Base-by-base conservation (phyloP, 2,329 filamentous ascomycete genomes). In the Dothideomycetidae sp. region DNA sequence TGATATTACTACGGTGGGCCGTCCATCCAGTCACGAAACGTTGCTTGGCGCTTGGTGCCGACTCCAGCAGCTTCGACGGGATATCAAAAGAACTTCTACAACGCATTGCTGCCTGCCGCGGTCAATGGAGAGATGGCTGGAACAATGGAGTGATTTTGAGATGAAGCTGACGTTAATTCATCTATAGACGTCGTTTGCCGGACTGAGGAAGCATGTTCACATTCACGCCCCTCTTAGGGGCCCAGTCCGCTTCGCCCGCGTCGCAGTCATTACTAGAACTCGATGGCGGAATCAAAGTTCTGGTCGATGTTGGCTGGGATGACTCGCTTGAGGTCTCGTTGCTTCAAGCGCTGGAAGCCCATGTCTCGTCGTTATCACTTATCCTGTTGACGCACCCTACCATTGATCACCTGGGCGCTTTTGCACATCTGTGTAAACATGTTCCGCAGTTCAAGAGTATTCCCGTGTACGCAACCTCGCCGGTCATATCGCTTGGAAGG, bases 241-340 rank as follows among this genome's bases (percentile, higher is more conserved):
- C 90, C 43, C 83, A 92, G 53, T 86, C 83, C 36, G 74, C 81
- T 47, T 90, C 84, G 32, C 69, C 77, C 41, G 86, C 88, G 30
- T 92, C 85, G 45, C 85, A 94, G 58, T 96, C 90, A n/a, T 73
- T 98, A 23, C 67, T 98, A 33, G 88, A 96, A 64, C 79, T 98
- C 39, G 90, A 98, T 63, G 88, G 88, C 46, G 90, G 88, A 42
- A 80, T 98, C 62, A 96, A 96, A 59, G 75, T 98, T 36, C 71
- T 98, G 37, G 75, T 98, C 26, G 88, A 94, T 55, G 78, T 94
- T 31, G 90, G 90, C 42, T 98, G 90, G 90, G 86, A 96, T 55
- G 84, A 93, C 56, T 72, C 73, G 2, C 96, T 98, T 55, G 81
- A 93, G 53, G 73, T 75, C 19, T 71, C 73, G 44, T 81, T 83